Evolutionary conservation across 2,329 filamentous ascomycete species (phyloP).

Genomic region (Penicillium brasilianum): DNA sequence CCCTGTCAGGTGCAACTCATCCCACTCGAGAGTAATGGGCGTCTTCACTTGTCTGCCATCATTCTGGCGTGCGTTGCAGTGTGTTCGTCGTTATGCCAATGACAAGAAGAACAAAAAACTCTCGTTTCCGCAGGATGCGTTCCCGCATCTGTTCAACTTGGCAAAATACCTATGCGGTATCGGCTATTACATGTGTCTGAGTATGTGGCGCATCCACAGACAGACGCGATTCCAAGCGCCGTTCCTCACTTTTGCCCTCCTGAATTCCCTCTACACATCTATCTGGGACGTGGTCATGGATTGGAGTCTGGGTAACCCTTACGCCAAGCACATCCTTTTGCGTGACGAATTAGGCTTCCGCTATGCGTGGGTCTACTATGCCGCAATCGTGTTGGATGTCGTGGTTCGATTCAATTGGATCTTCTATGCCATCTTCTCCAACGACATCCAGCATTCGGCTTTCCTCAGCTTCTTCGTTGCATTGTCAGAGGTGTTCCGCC

Average conservation of each 20-base stretch:
- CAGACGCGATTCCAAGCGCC: conserved; percentile 63
- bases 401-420: conserved; percentile 93
- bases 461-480: conserved; percentile 79
- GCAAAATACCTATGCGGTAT: conserved; percentile 91
- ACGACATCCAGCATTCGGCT: conserved; percentile 81
- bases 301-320: conserved; percentile 84
- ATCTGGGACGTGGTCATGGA: conserved; percentile 98
- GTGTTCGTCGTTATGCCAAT: conserved; percentile 75
- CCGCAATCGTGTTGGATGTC: conserved; percentile 80
- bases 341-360: conserved; percentile 82
- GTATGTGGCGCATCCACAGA: conserved; percentile 77
- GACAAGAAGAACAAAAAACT: conserved; percentile 9
- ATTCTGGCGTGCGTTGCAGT: conserved; percentile 90
- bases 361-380: conserved; percentile 80
- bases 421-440: conserved; percentile 83
- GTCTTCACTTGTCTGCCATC: conserved; percentile 84
- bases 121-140: conserved; percentile 58
- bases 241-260: conserved; percentile 78
- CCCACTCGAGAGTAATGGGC: conserved; percentile 78
- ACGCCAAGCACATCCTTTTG: conserved; percentile 69
- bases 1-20: conserved; percentile 81
- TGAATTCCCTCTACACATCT: conserved; percentile 83
- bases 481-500: conserved; percentile 78
- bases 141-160: conserved; percentile 90
- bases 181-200: conserved; percentile 75